A percentile compares a stretch with the other conserved stretches of the same genome.
phyloP scores from a whole-genome alignment of 1,284 basidiomycete species.

The Athelia sp. region DNA sequence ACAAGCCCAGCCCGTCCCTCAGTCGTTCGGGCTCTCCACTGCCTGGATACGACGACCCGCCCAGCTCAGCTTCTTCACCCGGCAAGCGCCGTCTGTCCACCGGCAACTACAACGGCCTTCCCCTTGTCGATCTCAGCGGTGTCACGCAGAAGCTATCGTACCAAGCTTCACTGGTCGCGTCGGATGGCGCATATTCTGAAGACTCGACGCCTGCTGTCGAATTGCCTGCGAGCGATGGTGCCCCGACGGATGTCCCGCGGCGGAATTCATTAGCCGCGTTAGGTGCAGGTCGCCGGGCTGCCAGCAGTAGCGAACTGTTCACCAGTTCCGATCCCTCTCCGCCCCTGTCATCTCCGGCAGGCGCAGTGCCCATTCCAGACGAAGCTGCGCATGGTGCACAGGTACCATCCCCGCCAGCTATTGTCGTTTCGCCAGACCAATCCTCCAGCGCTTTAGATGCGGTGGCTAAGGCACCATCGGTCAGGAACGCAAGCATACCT shows the following conservation, averaged over 20 bases:
- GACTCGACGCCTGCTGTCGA: conserved; percentile 1
- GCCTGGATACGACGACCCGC: background rate
- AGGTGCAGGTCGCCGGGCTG: background rate
- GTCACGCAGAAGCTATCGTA: background rate
- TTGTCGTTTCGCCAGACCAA: background rate
- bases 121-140: background rate
- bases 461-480: background rate
- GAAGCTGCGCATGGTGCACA: background rate
- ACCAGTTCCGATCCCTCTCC: background rate
- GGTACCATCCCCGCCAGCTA: background rate
- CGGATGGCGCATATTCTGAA: background rate
- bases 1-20: conserved; percentile 26
- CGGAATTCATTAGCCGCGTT: background rate
- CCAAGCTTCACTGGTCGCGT: too few species aligned
- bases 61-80: conserved; percentile 6
- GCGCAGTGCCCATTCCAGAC: background rate
- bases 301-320: background rate
- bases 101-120: conserved; percentile 6
- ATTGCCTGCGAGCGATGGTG: background rate
- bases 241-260: background rate
- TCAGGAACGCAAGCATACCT: background rate
- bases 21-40: conserved; percentile 16
- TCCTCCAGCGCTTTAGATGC: background rate
- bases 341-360: background rate
- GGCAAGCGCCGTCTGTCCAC: conserved; percentile 25